These are phyloP conservation scores for Turnera subulata DNA, from an alignment of 345 rosid species.

Conservation along the genomic window DNA sequence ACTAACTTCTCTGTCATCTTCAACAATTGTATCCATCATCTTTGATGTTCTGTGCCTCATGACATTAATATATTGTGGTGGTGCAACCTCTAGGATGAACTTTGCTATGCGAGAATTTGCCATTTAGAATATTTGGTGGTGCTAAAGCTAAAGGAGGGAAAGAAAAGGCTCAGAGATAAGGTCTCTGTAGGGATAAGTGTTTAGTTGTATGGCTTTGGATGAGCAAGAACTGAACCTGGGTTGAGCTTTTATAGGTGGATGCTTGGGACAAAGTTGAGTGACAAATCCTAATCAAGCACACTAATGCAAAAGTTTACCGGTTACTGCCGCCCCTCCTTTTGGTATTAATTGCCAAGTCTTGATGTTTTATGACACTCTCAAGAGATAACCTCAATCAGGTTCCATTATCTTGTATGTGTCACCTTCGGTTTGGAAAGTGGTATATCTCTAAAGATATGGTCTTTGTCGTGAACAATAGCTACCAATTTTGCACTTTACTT, in stretches of 20 bases:
- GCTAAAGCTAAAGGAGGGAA: not conserved
- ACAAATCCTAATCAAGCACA: constrained; percentile 20
- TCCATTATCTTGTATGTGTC: constrained; percentile 23
- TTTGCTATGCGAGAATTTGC: constrained; percentile 58
- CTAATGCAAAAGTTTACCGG: constrained; percentile 4
- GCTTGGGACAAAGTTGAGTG: constrained; percentile 24
- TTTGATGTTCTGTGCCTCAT: constrained; percentile 59
- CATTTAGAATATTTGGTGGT: constrained; percentile 28
- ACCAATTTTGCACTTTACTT: constrained; percentile 29
- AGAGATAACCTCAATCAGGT: constrained; percentile 8
- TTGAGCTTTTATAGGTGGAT: constrained; percentile 21
- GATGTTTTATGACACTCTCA: not conserved
- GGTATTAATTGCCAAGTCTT: constrained; percentile 19
- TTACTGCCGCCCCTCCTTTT: constrained; percentile 36
- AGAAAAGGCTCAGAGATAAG: not conserved
- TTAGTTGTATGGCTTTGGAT: constrained; percentile 20
- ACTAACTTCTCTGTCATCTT: constrained; percentile 63
- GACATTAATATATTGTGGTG: constrained; percentile 69
- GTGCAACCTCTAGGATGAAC: constrained; percentile 77
- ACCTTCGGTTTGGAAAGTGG: constrained; percentile 17
- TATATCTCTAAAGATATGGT: constrained; percentile 24
- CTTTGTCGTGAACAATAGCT: constrained; percentile 24
- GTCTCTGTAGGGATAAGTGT: not conserved
- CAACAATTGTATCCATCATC: constrained; percentile 70
- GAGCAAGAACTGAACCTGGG: constrained; percentile 1